Evolutionary conservation across 495 filamentous ascomycete species (phyloP).

Genomic region (Lineolata rhizophorae): DNA sequence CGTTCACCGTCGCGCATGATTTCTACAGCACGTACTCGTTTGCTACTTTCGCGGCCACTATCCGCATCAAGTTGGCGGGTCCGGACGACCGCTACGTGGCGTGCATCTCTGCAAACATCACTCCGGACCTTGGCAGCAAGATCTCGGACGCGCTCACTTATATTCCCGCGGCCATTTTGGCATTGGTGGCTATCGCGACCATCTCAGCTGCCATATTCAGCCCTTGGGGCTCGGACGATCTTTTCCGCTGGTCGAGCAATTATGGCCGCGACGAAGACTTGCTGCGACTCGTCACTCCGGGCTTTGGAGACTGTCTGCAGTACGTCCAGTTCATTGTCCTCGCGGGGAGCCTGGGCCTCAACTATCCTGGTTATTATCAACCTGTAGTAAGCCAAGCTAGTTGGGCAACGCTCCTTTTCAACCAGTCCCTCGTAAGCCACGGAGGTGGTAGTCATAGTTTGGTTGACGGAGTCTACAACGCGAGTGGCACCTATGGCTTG

Average conservation of each 20-base stretch:
- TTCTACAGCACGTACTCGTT: slow-evolving; percentile 71
- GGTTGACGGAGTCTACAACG: slow-evolving; percentile 68
- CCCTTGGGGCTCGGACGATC: slow-evolving; percentile 78
- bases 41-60: slow-evolving; percentile 47
- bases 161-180: slow-evolving; percentile 53
- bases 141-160: slow-evolving; percentile 51
- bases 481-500: slow-evolving; percentile 52
- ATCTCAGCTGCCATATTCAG: slow-evolving; percentile 67
- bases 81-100: slow-evolving; percentile 40
- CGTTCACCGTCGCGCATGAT: slow-evolving; percentile 55
- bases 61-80: slow-evolving; percentile 47
- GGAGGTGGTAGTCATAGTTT: slow-evolving; percentile 37
- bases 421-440: slow-evolving; percentile 62
- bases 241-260: slow-evolving; percentile 88
- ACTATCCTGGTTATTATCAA: slow-evolving; percentile 89
- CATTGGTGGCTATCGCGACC: slow-evolving; percentile 63
- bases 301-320: slow-evolving; percentile 91
- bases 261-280: slow-evolving; percentile 88
- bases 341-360: slow-evolving; percentile 62
- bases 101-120: slow-evolving; percentile 61
- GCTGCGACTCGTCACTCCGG: slow-evolving; percentile 78
- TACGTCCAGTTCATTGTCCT: slow-evolving; percentile 89
- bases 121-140: slow-evolving; percentile 47
- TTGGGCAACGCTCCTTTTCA: slow-evolving; percentile 86
- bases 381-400: slow-evolving; percentile 67